Percentiles rank a stretch among this genome's conserved stretches.
These are phyloP conservation scores for Jackrogersella minutella DNA, from an alignment of 495 filamentous ascomycete species.

Conservation along the genomic window DNA sequence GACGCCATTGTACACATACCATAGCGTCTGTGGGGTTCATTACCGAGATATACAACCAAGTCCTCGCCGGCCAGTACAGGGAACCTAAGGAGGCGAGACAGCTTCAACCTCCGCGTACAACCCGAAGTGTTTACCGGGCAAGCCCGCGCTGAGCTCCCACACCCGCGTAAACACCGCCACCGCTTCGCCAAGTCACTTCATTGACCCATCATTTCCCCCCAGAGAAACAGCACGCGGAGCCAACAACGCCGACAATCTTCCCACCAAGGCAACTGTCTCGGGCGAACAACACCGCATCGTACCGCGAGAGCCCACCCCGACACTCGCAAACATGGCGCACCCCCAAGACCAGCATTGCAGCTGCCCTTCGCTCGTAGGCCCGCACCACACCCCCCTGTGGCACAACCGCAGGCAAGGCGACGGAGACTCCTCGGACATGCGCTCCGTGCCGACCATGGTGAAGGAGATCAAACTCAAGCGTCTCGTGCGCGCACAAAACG, in stretches of 20 bases:
- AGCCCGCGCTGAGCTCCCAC: too few species aligned
- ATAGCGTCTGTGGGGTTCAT: neutral
- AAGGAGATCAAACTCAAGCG: too few species aligned
- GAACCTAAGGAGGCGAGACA: neutral
- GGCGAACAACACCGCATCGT: neutral
- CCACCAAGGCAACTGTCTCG: neutral
- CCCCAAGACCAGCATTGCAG: neutral
- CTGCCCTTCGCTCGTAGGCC: neutral
- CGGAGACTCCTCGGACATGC: too few species aligned
- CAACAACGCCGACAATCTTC: neutral
- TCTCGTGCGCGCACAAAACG: too few species aligned
- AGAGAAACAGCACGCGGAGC: neutral
- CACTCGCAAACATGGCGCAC: neutral
- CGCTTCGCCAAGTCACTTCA: too few species aligned
- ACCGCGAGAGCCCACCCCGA: neutral
- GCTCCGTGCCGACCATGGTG: too few species aligned
- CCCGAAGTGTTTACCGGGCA: too few species aligned
- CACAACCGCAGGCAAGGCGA: too few species aligned
- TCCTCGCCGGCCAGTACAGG: conserved; percentile 3
- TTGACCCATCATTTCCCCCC: neutral
- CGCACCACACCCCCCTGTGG: neutral
- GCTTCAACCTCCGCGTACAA: neutral
- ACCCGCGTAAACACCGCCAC: neutral
- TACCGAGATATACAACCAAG: neutral
- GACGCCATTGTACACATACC: neutral